Evolutionary conservation across 2,329 filamentous ascomycete species (phyloP).

Genomic region (Orbilia blumenaviensis): DNA sequence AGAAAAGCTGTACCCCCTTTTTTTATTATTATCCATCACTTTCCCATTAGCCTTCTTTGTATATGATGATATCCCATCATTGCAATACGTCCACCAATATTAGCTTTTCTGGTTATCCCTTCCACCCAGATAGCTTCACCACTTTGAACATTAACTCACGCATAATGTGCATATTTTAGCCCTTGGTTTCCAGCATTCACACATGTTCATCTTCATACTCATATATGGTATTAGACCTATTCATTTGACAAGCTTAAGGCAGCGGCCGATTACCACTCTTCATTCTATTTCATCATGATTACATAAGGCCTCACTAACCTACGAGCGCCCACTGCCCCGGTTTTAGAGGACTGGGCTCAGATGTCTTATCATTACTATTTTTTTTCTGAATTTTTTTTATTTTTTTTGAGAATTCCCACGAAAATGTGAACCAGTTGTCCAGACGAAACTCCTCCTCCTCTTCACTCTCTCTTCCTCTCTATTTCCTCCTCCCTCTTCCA

Average conservation of each 20-base stretch:
- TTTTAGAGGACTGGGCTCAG: no score
- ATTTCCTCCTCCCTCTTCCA: no score
- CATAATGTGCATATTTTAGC: background rate
- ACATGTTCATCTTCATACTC: no score
- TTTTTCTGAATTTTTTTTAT: background rate
- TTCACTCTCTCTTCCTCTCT: background rate
- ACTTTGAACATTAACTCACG: background rate
- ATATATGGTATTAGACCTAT: background rate
- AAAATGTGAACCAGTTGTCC: no score
- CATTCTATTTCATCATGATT: background rate
- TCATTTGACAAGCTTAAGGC: background rate
- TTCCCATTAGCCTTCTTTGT: background rate
- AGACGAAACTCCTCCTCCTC: no score
- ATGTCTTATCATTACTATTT: no score
- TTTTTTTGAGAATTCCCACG: no score
- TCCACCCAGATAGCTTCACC: background rate
- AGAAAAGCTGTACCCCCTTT: background rate
- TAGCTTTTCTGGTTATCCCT: constrained; percentile 3
- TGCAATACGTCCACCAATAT: constrained; percentile 18
- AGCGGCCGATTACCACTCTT: background rate
- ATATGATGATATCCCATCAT: constrained; percentile 7
- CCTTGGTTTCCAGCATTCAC: background rate
- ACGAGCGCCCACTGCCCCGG: no score
- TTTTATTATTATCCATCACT: background rate
- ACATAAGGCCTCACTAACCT: background rate